These are phyloP conservation scores for Penicillium sp. DNA, from an alignment of 2,329 filamentous ascomycete genomes.

Conservation along the genomic window DNA sequence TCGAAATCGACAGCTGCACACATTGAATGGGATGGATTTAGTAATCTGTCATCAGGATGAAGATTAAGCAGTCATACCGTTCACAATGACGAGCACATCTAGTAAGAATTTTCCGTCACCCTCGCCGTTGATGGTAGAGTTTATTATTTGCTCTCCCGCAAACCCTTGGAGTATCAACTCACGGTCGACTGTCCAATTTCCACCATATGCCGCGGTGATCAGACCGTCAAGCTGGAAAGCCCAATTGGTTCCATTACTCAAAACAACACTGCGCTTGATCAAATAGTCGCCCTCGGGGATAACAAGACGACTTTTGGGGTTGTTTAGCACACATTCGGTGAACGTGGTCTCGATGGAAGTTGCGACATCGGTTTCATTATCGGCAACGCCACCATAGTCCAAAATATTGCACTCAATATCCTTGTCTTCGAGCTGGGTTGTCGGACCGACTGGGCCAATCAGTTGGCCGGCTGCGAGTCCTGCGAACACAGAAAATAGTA, in stretches of 20 bases:
- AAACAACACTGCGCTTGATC: slow-evolving; percentile 20
- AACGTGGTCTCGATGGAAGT: slow-evolving; percentile 16
- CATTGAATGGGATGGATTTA: no score
- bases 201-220: slow-evolving; percentile 25
- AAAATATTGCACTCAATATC: slow-evolving; percentile 11
- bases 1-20: slow-evolving; percentile 31
- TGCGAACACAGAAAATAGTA: no score
- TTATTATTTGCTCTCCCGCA: slow-evolving; percentile 23
- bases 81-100: slow-evolving; percentile 27
- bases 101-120: slow-evolving; percentile 25
- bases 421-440: slow-evolving; percentile 7
- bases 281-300: slow-evolving; percentile 25
- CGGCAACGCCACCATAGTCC: slow-evolving; percentile 10
- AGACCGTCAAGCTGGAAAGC: slow-evolving; percentile 31
- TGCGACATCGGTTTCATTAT: slow-evolving; percentile 10
- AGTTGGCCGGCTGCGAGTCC: no score
- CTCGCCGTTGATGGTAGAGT: slow-evolving; percentile 29
- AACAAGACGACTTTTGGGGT: slow-evolving; percentile 21
- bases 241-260: slow-evolving; percentile 28
- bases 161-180: slow-evolving; percentile 25
- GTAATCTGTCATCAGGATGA: no score
- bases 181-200: slow-evolving; percentile 25
- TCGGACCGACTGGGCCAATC: slow-evolving; percentile 11
- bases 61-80: no score
- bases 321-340: slow-evolving; percentile 11